Conservation (phyloP, 805 yeast genomes). For the Kregervanrija delftensis region DNA sequence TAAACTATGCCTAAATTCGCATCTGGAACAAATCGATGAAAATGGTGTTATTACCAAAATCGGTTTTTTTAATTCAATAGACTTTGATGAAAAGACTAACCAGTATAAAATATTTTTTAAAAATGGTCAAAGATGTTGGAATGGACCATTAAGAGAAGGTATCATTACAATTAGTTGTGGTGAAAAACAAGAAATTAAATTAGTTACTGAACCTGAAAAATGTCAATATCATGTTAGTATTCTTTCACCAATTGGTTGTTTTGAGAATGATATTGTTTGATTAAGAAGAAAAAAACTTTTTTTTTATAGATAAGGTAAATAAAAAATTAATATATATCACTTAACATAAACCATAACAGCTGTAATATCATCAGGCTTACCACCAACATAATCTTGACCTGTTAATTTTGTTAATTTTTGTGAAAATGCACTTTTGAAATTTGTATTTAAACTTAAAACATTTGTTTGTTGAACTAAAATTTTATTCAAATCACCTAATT, state of each 20-base stretch:
- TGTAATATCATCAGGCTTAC: constrained; percentile 94
- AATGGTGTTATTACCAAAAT: constrained; percentile 41
- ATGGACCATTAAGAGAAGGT: constrained; percentile 81
- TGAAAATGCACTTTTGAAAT: constrained; percentile 80
- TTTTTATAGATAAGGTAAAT: background rate
- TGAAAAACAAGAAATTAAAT: constrained; percentile 40
- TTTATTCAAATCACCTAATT: constrained; percentile 32
- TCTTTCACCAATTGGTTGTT: constrained; percentile 42
- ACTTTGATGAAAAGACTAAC: constrained; percentile 9
- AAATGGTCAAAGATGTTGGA: constrained; percentile 84
- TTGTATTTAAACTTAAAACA: constrained; percentile 61
- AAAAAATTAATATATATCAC: constrained; percentile 6
- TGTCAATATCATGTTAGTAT: constrained; percentile 64
- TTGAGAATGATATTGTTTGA: constrained; percentile 11
- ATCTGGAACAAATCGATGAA: constrained; percentile 47
- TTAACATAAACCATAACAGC: constrained; percentile 64
- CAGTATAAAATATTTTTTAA: constrained; percentile 30
- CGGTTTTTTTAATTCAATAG: constrained; percentile 34
- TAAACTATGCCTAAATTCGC: constrained; percentile 50
- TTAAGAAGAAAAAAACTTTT: background rate
- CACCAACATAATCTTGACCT: constrained; percentile 73
- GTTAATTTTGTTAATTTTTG: constrained; percentile 63
- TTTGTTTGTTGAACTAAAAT: constrained; percentile 64
- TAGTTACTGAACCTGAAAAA: constrained; percentile 82
- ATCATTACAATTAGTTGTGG: constrained; percentile 65